Percentiles rank a stretch among this genome's conserved stretches.
These are phyloP conservation scores for Penicillium desertorum DNA, from an alignment of 495 filamentous ascomycete species.

Conservation along the genomic window DNA sequence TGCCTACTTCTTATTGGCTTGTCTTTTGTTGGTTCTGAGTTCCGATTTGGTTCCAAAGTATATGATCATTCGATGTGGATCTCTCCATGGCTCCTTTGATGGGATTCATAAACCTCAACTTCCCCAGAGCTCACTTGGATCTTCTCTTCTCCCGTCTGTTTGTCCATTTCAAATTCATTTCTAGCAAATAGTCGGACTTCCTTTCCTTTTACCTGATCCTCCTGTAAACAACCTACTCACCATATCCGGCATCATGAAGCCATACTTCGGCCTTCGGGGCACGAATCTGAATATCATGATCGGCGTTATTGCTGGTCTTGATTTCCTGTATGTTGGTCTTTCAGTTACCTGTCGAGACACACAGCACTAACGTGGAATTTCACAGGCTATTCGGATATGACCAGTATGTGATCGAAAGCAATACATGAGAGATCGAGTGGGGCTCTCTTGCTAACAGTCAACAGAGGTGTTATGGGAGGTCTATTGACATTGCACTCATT, in stretches of 20 bases:
- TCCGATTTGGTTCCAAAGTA: constrained; percentile 1
- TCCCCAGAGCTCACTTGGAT: background rate
- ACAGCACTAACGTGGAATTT: constrained; percentile 5
- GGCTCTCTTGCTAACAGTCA: constrained; percentile 15
- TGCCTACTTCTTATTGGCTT: constrained; percentile 6
- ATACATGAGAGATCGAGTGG: background rate
- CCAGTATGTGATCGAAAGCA: constrained; percentile 25
- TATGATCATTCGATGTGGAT: constrained; percentile 5
- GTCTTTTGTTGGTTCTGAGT: constrained; percentile 10
- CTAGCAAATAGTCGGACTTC: constrained; percentile 2
- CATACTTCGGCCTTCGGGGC: constrained; percentile 64
- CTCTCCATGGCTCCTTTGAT: background rate
- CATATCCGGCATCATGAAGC: constrained; percentile 23
- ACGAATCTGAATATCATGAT: constrained; percentile 63
- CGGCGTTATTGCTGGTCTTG: constrained; percentile 64
- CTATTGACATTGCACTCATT: constrained; percentile 53
- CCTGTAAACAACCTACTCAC: background rate
- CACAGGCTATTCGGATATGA: constrained; percentile 40
- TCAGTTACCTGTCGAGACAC: background rate
- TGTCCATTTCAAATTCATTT: constrained; percentile 7
- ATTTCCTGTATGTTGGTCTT: constrained; percentile 54
- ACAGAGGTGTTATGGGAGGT: constrained; percentile 54
- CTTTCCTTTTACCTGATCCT: constrained; percentile 5
- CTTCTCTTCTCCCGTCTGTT: constrained; percentile 7
- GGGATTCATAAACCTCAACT: constrained; percentile 2